Conservation (phyloP, 805 yeast species). For the Cyberlindnera saturnus region DNA sequence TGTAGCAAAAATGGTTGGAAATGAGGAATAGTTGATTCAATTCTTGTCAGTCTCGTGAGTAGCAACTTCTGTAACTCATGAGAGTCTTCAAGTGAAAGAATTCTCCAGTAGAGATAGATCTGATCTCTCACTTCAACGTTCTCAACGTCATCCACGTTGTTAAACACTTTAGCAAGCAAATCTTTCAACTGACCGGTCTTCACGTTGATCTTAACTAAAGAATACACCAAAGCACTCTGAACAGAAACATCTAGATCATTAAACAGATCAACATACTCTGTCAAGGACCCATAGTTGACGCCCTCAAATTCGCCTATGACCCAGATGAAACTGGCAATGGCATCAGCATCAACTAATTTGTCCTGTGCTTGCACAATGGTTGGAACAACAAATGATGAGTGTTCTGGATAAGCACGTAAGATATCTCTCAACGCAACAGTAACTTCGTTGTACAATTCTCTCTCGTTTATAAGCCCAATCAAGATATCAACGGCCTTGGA, state of each 20-base stretch:
- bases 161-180: conserved; percentile 52
- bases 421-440: conserved; percentile 58
- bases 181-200: conserved; percentile 34
- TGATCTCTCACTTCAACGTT: conserved; percentile 77
- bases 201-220: conserved; percentile 53
- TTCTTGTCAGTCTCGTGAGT: conserved; percentile 58
- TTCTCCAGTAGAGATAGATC: conserved; percentile 77
- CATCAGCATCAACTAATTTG: conserved; percentile 42
- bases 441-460: conserved; percentile 63
- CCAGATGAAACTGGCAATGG: conserved; percentile 56
- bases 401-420: conserved; percentile 56
- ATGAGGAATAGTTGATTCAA: conserved; percentile 64
- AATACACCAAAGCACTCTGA: conserved; percentile 53
- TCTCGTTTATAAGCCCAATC: conserved; percentile 50
- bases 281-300: conserved; percentile 43
- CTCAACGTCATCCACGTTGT: conserved; percentile 60
- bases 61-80: conserved; percentile 41
- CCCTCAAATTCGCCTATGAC: conserved; percentile 67
- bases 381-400: conserved; percentile 47
- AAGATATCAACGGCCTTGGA: conserved; percentile 57
- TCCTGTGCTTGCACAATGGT: conserved; percentile 45
- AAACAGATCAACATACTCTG: conserved; percentile 43
- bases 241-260: conserved; percentile 53
- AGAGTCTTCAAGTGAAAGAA: conserved; percentile 43
- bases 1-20: conserved; percentile 66